A percentile compares a stretch with the other conserved stretches of the same genome.
These are phyloP conservation scores for Skeletonema grethae DNA, from an alignment of 108 stramenopile species.

Conservation along the genomic window DNA sequence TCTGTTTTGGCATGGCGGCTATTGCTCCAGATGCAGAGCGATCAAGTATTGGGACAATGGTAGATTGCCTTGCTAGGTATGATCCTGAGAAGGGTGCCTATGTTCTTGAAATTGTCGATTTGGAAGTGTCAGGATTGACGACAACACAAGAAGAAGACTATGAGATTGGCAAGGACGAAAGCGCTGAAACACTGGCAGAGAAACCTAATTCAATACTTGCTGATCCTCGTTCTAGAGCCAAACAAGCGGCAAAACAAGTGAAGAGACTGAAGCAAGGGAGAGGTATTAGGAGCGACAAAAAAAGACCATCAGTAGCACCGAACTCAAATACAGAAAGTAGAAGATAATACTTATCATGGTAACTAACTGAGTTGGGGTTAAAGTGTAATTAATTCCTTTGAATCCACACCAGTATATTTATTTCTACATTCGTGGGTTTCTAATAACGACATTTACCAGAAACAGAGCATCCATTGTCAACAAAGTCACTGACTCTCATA, in stretches of 20 bases:
- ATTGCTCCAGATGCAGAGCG: conserved; percentile 1
- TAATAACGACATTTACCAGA: conserved; percentile 21
- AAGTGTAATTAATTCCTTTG: neutral
- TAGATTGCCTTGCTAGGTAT: conserved; percentile 44
- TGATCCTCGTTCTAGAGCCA: conserved; percentile 26
- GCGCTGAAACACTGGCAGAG: neutral
- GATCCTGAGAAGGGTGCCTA: conserved; percentile 20
- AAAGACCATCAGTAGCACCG: too few species aligned
- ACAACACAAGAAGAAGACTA: neutral
- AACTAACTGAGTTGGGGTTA: neutral
- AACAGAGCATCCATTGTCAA: conserved; percentile 10
- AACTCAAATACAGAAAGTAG: neutral
- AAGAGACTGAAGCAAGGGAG: conserved; percentile 27
- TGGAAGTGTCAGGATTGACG: conserved; percentile 1
- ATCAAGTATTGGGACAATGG: conserved; percentile 14
- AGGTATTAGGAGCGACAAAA: neutral
- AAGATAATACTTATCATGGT: neutral
- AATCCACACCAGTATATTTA: neutral
- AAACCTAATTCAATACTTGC: neutral
- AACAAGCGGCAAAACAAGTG: conserved; percentile 30
- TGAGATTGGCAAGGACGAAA: neutral
- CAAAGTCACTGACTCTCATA: neutral
- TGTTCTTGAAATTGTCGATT: conserved; percentile 37
- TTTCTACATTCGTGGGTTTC: conserved; percentile 15
- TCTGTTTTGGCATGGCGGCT: neutral